Evolutionary conservation across 2,329 filamentous ascomycete species (phyloP), one percentile per base, ranked within the genome.

Genomic region (Elsinoe ampelina): DNA sequence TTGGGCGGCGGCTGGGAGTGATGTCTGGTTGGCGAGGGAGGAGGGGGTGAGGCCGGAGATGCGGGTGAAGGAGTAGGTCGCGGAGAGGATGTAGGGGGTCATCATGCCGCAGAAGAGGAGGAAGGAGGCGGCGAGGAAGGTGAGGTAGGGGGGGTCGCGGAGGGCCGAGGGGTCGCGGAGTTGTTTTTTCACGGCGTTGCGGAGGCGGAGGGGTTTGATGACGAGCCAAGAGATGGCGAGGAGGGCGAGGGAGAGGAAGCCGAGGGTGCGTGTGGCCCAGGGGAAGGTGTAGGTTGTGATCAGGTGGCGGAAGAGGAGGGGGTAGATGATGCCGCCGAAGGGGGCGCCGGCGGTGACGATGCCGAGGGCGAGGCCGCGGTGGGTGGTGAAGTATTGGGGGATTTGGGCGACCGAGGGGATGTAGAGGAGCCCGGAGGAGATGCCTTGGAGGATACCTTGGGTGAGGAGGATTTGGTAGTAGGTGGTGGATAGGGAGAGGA

Each of bases 341-440:
- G 70, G 69, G 39, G 71, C 71, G 1, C 76, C 76, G 0, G 69
- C 67, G 0, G 72, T 67, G 0, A 72, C 71, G 13, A 77, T 66
- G 0, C 74, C 75, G 38, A 73, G 71, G 10, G 73, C 77, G 3
- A 74, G 62, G 10, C 72, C 71, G n/a, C 71, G 65, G 52, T 68
- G 68, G 41, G 62, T 68, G n/a, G 60, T 57, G 61, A 76, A 77
- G 61, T 74, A 77, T 38, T 70, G 67, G 0, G 68, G 63, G 5
- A 76, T 64, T 39, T 76, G 63, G 6, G 72, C 70, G 2, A 75
- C 65, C 26, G 64, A 66, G 1, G 75, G 74, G 1, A 72, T 57
- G 51, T 74, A 77, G 4, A 75, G 45, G 7, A 70, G 62, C 3
- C 76, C 73, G 8, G 65, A 67, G 2, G 77, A 77, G 0, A 83